phyloP scores from a whole-genome alignment of 176 grass and related monocot species.

The Eleusine indica region DNA sequence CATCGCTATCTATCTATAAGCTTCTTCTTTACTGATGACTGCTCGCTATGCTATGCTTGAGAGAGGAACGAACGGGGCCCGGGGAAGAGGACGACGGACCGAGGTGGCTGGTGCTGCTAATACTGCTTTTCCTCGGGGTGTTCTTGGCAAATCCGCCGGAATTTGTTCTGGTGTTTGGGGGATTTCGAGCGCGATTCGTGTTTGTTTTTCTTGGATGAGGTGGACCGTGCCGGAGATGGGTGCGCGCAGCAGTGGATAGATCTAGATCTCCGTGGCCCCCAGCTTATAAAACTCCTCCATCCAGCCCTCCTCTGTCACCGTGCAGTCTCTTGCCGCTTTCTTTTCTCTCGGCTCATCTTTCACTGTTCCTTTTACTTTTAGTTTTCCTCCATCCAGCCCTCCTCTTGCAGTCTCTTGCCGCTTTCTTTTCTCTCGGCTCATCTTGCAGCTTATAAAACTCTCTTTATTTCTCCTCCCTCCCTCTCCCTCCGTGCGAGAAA shows the following conservation, averaged over 20 bases:
- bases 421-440: neutral
- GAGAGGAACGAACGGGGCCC: neutral
- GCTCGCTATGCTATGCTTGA: neutral
- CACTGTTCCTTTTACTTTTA: too few relatives aligned
- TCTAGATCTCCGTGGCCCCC: constrained; percentile 53
- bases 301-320: neutral
- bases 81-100: neutral
- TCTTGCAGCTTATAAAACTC: neutral
- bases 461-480: too few relatives aligned
- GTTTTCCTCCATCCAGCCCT: constrained; percentile 11
- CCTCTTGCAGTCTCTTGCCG: too few relatives aligned
- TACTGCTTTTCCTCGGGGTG: neutral
- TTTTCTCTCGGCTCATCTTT: too few relatives aligned
- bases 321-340: neutral
- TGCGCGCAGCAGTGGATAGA: constrained; percentile 28
- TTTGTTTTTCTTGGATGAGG: constrained; percentile 22
- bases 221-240: neutral
- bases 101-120: neutral
- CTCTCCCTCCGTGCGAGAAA: too few relatives aligned
- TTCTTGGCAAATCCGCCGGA: neutral
- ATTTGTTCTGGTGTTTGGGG: neutral
- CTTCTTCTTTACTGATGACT: neutral
- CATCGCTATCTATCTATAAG: constrained; percentile 48
- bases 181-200: neutral
- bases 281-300: constrained; percentile 36